phyloP scores from a whole-genome alignment of 2,329 filamentous ascomycete genomes.

The Talaromyces sp. region DNA sequence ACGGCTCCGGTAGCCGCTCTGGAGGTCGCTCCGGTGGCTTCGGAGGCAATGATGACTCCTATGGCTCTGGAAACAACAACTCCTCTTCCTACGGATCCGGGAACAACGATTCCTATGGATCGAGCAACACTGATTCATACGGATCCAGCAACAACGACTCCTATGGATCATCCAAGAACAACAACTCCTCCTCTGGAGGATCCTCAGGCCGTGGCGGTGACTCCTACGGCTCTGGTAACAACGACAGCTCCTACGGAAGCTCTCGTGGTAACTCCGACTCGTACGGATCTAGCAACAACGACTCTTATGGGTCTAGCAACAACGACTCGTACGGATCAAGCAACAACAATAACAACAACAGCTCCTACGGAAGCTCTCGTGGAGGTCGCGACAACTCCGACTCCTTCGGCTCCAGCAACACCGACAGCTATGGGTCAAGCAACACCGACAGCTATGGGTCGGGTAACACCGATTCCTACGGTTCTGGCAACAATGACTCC shows the following conservation, averaged over 20 bases:
- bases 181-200: background rate
- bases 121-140: background rate
- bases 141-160: background rate
- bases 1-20: slow-evolving; percentile 5
- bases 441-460: background rate
- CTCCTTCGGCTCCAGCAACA: background rate
- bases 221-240: background rate
- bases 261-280: too few species aligned
- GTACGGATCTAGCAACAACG: background rate
- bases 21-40: slow-evolving; percentile 7
- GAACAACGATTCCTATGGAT: slow-evolving; percentile 5
- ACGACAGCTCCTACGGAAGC: background rate
- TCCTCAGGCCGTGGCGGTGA: background rate
- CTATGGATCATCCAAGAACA: background rate
- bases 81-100: background rate
- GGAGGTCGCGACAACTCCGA: background rate
- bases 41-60: background rate
- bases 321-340: background rate
- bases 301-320: background rate
- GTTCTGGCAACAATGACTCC: background rate
- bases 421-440: background rate
- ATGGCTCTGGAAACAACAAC: background rate
- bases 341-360: background rate
- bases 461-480: background rate
- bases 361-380: background rate